phyloP scores from a whole-genome alignment of 495 filamentous ascomycete genomes.

The Podospora pseudoanserina region DNA sequence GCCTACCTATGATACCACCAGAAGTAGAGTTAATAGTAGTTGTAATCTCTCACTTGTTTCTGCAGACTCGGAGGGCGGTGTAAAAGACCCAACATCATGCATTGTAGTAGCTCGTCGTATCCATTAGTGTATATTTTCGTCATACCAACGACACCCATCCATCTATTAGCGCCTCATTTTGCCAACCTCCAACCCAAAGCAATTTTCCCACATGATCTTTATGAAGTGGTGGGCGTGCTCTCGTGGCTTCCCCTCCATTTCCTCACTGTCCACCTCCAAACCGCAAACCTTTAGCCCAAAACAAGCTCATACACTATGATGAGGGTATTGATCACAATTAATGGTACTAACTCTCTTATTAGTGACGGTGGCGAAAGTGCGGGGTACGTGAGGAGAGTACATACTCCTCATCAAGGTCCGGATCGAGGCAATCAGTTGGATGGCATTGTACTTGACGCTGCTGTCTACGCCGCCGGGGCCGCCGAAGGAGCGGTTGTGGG shows the following conservation, averaged over 20 bases:
- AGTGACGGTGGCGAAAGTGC: not conserved
- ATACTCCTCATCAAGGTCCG: conserved; percentile 92
- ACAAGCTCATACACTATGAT: conserved; percentile 88
- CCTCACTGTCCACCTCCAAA: no score
- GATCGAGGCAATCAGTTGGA: conserved; percentile 87
- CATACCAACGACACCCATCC: not conserved
- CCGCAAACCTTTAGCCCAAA: conserved; percentile 59
- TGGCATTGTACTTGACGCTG: conserved; percentile 80
- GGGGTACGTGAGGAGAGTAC: conserved; percentile 32
- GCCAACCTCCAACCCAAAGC: not conserved
- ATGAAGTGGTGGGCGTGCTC: no score
- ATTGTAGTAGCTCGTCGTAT: not conserved
- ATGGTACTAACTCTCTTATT: conserved; percentile 61
- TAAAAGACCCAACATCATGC: not conserved
- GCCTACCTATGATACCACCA: not conserved
- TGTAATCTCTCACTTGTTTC: no score
- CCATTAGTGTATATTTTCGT: not conserved
- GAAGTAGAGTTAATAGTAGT: no score
- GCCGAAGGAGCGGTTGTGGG: conserved; percentile 71
- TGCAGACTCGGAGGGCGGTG: no score
- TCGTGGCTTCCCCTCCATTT: no score
- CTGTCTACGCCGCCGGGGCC: conserved; percentile 53
- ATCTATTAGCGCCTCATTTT: not conserved
- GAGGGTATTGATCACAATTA: conserved; percentile 87
- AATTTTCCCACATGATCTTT: no score